Base-by-base conservation (phyloP, 2,329 filamentous ascomycete species). In the Volutella citrinella region DNA sequence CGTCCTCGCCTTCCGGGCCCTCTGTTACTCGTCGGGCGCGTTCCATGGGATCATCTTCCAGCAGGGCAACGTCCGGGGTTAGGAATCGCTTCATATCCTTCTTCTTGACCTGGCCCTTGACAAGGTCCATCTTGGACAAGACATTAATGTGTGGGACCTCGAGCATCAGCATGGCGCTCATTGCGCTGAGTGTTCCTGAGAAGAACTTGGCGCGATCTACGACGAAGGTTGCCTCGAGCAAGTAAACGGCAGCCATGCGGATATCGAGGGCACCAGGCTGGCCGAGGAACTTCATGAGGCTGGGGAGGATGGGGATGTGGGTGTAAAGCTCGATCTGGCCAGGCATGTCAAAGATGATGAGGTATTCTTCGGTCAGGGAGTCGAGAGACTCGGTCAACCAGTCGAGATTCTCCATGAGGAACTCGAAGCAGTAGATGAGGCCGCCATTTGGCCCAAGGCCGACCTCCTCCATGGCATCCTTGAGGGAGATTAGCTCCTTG, bases 91-190 rank as follows among this genome's bases (percentile, higher is more conserved):
- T 94, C 40, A 98, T 60, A 51, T 97, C 89, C 60, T 84, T 84
- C 63, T 88, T 88, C 38, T 82, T 82, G 17, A 97, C 78, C 62
- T 93, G 87, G 23, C 87, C 88, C 60, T 93, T 93, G 48, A 97
- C 81, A 42, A 97, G 76, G 60, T 98, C 93, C 90, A 97, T 97
- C 68, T 98, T 98, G 57, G 85, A 94, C 36, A 98, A 69, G 41
- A 98, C 84, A 60, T 98, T 98, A 57, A 98, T 80, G 59, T 98
- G 93, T 5, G 93, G 93, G 46, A 97, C 80, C 65, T 97, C 93
- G 44, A 98, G 78, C 88, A 97, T 93, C 54, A 98, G 80, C 93
- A 98, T 98, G 46, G 93, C 90, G 55, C 87, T 94, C 93, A 98
- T 97, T 46, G 93, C 93, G 57, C 86, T 93, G 40, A 98, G 71